A percentile compares a stretch with the other conserved stretches of the same genome.
Conservation (phyloP, 2,329 filamentous ascomycete genomes). For the Microthyrium microscopicum region DNA sequence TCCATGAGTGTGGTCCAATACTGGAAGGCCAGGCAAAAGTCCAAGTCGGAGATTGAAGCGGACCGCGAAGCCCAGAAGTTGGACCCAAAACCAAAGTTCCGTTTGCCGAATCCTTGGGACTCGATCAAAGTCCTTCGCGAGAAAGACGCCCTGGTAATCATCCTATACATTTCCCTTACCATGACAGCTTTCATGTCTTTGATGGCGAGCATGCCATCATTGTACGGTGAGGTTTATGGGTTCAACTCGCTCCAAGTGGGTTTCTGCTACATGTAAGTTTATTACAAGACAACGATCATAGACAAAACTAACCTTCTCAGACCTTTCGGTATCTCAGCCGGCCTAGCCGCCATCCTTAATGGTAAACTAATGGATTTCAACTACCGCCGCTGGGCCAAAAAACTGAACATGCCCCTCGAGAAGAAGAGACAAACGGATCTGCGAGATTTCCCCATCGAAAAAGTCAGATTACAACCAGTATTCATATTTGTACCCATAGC, state of each 20-base stretch:
- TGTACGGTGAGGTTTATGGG: conserved; percentile 25
- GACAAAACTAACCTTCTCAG: conserved; percentile 30
- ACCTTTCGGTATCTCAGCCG: conserved; percentile 28
- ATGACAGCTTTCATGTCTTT: no score
- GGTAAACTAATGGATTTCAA: conserved; percentile 27
- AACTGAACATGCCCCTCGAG: conserved; percentile 3
- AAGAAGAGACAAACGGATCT: conserved; percentile 17
- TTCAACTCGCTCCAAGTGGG: conserved; percentile 33
- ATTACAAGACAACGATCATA: conserved; percentile 35
- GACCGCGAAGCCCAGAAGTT: no score
- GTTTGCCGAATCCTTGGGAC: no score
- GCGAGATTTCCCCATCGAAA: conserved; percentile 30
- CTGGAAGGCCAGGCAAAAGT: conserved; percentile 22
- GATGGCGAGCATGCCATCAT: no score
- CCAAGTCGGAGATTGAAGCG: no score
- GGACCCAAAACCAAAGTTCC: no score
- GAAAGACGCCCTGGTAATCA: no score
- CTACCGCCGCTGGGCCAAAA: conserved; percentile 14
- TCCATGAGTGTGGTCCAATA: conserved; percentile 10
- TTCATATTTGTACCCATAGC: no score
- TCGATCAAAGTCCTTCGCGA: no score
- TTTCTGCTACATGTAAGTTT: conserved; percentile 40
- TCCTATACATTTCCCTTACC: no score
- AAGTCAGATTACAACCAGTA: conserved; percentile 32
- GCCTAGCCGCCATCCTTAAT: conserved; percentile 26